Conservation (phyloP, 192 early-diverging fungal species). For the Fimicolochytrium jonesii region DNA sequence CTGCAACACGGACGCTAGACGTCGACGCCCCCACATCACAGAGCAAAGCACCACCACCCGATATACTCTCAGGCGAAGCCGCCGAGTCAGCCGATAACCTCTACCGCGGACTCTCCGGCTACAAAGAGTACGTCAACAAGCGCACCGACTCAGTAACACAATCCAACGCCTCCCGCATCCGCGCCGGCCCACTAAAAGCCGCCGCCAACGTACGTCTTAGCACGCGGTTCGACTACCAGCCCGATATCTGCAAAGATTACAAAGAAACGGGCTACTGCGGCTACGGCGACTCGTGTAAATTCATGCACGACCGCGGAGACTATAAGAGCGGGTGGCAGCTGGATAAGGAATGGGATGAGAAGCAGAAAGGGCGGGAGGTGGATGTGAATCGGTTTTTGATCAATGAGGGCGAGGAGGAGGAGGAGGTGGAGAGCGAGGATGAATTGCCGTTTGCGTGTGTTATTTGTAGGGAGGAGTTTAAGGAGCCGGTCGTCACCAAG, state of each 20-base stretch:
- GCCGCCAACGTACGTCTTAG: constrained; percentile 73
- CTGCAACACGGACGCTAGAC: constrained; percentile 45
- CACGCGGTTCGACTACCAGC: constrained; percentile 92
- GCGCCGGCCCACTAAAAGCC: constrained; percentile 70
- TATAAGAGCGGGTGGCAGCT: constrained; percentile 97
- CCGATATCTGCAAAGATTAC: constrained; percentile 99
- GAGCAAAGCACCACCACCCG: background rate
- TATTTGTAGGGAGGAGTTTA: constrained; percentile 87
- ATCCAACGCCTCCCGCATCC: constrained; percentile 42
- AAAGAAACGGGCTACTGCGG: constrained; percentile 76
- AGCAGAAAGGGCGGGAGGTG: constrained; percentile 37
- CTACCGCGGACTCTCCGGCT: constrained; percentile 66
- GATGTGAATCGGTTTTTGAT: constrained; percentile 47
- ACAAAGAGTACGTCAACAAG: constrained; percentile 65
- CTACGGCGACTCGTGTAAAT: constrained; percentile 96
- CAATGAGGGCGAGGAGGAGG: constrained; percentile 39
- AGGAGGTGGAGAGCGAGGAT: constrained; percentile 60
- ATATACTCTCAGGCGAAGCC: constrained; percentile 32
- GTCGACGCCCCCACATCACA: constrained; percentile 27
- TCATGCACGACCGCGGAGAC: constrained; percentile 95
- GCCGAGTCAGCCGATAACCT: constrained; percentile 39
- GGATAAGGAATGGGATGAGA: constrained; percentile 96
- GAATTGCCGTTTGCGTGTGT: constrained; percentile 93
- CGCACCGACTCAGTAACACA: constrained; percentile 54
- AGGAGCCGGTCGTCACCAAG: constrained; percentile 86